phyloP scores from a whole-genome alignment of 257 asterid species.

The Fraxinus americana region DNA sequence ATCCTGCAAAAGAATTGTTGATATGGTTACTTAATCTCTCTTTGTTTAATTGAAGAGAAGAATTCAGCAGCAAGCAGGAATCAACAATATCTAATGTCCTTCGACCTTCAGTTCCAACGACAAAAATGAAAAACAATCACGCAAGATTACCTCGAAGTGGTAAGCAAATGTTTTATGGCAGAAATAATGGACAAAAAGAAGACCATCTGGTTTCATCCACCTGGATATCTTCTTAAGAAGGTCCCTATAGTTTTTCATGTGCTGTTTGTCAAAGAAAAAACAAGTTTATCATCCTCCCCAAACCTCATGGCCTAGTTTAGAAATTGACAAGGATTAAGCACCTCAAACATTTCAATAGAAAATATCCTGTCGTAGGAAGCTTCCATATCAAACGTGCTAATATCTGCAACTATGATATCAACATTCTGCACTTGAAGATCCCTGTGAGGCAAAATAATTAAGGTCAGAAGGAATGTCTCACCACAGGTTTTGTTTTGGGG shows the following conservation, averaged over 20 bases:
- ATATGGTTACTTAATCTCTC: neutral
- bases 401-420: slow-evolving; percentile 80
- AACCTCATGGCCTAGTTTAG: too few species aligned
- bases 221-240: slow-evolving; percentile 84
- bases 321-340: too few species aligned
- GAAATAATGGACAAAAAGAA: slow-evolving; percentile 78
- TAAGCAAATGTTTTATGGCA: slow-evolving; percentile 92
- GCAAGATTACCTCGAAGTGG: slow-evolving; percentile 76
- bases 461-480: slow-evolving; percentile 3
- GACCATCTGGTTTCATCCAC: slow-evolving; percentile 83
- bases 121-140: neutral
- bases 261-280: slow-evolving; percentile 47
- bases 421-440: slow-evolving; percentile 66
- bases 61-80: neutral
- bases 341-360: too few species aligned
- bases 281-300: too few species aligned
- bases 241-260: slow-evolving; percentile 81
- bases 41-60: neutral
- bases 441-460: slow-evolving; percentile 37
- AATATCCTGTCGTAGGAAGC: too few species aligned
- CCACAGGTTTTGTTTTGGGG: neutral
- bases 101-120: neutral
- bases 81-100: neutral
- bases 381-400: slow-evolving; percentile 10
- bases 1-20: slow-evolving; percentile 47